These are phyloP conservation scores for Eucalyptus grandis DNA, from an alignment of 345 rosid genomes.

Conservation along the genomic window DNA sequence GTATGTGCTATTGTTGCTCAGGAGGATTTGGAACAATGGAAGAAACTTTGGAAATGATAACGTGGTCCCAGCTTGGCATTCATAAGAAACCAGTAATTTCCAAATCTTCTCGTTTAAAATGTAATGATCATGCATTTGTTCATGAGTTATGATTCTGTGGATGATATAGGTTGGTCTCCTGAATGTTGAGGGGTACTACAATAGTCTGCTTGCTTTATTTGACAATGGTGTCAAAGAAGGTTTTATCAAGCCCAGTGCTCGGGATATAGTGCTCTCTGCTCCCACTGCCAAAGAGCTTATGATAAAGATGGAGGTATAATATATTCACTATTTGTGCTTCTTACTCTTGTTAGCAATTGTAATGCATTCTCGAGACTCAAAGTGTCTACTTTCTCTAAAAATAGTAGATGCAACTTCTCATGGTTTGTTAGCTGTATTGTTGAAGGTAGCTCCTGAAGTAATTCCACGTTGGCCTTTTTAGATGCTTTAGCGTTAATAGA, in stretches of 20 bases:
- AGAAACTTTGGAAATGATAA: constrained; percentile 90
- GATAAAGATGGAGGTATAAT: constrained; percentile 83
- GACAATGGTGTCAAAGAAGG: constrained; percentile 95
- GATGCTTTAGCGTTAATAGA: not conserved
- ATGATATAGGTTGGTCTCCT: constrained; percentile 72
- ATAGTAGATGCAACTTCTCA: not conserved
- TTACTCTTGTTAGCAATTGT: not conserved
- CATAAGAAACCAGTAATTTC: constrained; percentile 82
- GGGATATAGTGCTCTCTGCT: constrained; percentile 75
- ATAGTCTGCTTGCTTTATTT: constrained; percentile 65
- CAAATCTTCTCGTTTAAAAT: not conserved
- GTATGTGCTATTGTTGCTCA: not conserved
- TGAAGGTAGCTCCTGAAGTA: not conserved
- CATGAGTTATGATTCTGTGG: not conserved
- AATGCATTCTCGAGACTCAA: not conserved
- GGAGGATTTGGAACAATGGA: constrained; percentile 99
- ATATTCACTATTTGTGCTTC: not conserved
- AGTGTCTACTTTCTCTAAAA: not conserved
- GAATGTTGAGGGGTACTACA: constrained; percentile 90
- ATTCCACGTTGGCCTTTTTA: not conserved
- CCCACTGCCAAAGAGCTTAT: constrained; percentile 78
- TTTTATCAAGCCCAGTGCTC: constrained; percentile 79
- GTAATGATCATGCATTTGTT: not conserved
- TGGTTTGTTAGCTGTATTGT: not conserved
- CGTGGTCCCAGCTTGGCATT: constrained; percentile 97